Percentiles rank a stretch among this genome's conserved stretches.
Evolutionary conservation across 2,329 filamentous ascomycete genomes (phyloP).

Genomic region (Exophiala aquamarina): DNA sequence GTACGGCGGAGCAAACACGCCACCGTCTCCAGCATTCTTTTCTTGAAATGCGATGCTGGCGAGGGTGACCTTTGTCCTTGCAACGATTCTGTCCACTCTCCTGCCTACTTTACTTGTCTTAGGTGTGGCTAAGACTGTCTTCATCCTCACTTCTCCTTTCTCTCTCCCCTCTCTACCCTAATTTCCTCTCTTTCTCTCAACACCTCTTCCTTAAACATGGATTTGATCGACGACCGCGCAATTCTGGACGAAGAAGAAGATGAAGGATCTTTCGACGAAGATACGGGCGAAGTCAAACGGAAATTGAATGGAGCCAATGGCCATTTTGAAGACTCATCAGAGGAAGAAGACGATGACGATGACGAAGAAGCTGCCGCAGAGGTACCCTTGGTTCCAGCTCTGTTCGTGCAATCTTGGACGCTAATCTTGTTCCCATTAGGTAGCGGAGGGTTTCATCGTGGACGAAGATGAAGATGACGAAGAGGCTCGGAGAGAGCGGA

Average conservation of each 20-base stretch:
- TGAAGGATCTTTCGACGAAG: constrained; percentile 79
- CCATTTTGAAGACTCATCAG: constrained; percentile 77
- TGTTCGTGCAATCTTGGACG: constrained; percentile 1
- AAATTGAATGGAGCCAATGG: constrained; percentile 42
- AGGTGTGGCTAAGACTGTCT: no score
- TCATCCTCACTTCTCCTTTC: neutral
- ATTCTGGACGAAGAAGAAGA: constrained; percentile 83
- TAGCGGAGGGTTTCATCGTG: constrained; percentile 93
- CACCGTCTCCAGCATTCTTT: no score
- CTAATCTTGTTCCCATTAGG: constrained; percentile 54
- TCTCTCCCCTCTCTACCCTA: neutral
- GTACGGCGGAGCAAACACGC: no score
- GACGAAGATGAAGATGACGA: constrained; percentile 86
- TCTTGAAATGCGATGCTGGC: neutral
- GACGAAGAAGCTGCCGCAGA: constrained; percentile 82
- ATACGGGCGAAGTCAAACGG: constrained; percentile 60
- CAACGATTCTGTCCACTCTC: neutral
- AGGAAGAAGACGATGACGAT: constrained; percentile 89
- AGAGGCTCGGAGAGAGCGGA: constrained; percentile 64
- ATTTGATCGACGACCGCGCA: constrained; percentile 77
- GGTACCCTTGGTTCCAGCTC: constrained; percentile 49
- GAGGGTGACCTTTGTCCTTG: no score
- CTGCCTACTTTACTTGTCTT: no score
- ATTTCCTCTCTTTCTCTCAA: neutral
- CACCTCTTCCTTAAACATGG: constrained; percentile 15